Evolutionary conservation across 306 rosid genomes (phyloP).

Genomic region (Argentina anserina): DNA sequence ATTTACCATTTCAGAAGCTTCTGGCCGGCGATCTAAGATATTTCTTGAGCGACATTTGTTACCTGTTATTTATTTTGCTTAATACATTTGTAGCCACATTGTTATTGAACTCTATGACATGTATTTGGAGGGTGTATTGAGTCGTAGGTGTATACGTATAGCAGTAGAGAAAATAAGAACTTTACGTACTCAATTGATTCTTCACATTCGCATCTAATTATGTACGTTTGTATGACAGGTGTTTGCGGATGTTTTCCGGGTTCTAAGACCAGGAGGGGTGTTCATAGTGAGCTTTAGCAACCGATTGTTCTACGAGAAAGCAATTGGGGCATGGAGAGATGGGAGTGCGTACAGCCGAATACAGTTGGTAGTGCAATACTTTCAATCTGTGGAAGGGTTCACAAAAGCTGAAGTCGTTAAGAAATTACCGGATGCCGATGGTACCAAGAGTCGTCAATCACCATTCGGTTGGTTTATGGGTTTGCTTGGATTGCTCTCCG

Average conservation of each 20-base stretch:
- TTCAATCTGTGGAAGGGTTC: constrained; percentile 75
- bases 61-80: not conserved
- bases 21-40: not conserved
- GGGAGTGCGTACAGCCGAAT: constrained; percentile 64
- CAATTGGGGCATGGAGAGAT: constrained; percentile 74
- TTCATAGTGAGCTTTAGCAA: constrained; percentile 86
- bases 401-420: constrained; percentile 64
- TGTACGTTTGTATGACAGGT: constrained; percentile 39
- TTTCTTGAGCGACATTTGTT: not conserved
- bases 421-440: constrained; percentile 39
- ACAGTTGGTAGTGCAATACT: constrained; percentile 74
- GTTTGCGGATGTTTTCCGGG: constrained; percentile 69
- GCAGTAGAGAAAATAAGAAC: too few species aligned
- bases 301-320: constrained; percentile 87
- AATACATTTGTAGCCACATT: not conserved
- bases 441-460: constrained; percentile 34
- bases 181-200: not conserved
- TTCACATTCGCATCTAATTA: too few species aligned
- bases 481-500: constrained; percentile 53
- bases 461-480: constrained; percentile 49
- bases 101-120: not conserved
- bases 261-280: constrained; percentile 78
- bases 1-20: not conserved
- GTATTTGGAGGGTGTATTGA: not conserved
- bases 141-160: not conserved